These are phyloP conservation scores for Penicillium sp. DNA, from an alignment of 2,329 filamentous ascomycete genomes.

Conservation along the genomic window DNA sequence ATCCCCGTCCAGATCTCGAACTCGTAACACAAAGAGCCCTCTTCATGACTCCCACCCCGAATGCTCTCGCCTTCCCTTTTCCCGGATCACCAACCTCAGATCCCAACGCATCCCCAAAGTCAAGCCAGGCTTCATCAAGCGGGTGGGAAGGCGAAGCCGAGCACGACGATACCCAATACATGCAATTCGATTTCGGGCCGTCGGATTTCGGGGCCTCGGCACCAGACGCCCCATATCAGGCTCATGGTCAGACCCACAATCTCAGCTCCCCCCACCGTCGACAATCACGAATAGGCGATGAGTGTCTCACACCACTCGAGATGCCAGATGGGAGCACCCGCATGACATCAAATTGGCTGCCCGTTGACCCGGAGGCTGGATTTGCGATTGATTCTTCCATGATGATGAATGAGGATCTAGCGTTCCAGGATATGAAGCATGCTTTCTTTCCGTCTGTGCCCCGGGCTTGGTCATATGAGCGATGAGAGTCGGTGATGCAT, in stretches of 20 bases:
- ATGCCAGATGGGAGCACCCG: conserved; percentile 36
- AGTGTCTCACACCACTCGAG: conserved; percentile 27
- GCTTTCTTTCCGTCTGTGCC: conserved; percentile 12
- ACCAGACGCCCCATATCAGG: neutral
- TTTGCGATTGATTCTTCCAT: conserved; percentile 25
- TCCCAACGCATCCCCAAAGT: conserved; percentile 23
- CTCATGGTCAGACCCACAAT: neutral
- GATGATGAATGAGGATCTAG: neutral
- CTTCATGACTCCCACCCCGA: conserved; percentile 15
- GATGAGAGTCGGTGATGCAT: neutral
- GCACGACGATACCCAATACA: conserved; percentile 9
- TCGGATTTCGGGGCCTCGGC: neutral
- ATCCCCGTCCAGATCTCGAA: neutral
- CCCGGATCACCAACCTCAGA: conserved; percentile 20
- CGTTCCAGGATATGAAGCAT: conserved; percentile 7
- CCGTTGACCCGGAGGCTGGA: conserved; percentile 15
- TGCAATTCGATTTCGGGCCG: neutral
- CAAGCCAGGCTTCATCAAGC: conserved; percentile 18
- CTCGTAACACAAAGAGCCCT: conserved; percentile 20
- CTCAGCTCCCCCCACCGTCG: neutral
- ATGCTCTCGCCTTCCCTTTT: conserved; percentile 5
- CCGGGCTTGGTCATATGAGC: conserved; percentile 1
- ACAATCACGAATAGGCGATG: conserved; percentile 8
- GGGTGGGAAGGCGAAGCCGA: conserved; percentile 26
- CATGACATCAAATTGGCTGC: conserved; percentile 30